Evolutionary conservation across 495 filamentous ascomycete genomes (phyloP), one percentile per base, ranked within the genome.

Genomic region (Glonium stellatum): DNA sequence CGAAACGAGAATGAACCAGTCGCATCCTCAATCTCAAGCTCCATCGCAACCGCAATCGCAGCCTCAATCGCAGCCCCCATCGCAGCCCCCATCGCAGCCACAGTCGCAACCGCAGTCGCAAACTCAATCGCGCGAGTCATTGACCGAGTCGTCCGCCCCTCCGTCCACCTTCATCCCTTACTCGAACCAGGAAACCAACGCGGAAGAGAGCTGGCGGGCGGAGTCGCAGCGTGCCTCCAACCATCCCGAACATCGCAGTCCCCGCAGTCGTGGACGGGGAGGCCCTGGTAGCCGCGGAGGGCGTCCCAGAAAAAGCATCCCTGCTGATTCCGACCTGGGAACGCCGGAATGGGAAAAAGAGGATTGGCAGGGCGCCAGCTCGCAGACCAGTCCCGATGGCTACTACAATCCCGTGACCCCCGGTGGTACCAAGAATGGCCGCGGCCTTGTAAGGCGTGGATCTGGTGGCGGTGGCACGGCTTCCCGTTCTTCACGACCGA

Each of bases 301-400:
- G n/a, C 66, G 70, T 53, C 53, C 55, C 21, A 58, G 69, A 9
- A 69, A 71, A 49, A 61, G 56, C 36, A 10, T 58, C 19, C 57
- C 58, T 1, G 22, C 48, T 15, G 62, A 67, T 5, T 34, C 66
- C 22, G 58, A 70, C 37, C 57, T 70, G 1, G 67, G 65, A 4
- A 68, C 67, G 0, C 61, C 71, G 10, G 71, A 72, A 52, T 72
- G 69, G 70, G 71, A 73, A 57, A 60, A 49, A 23, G 59, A 68
- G 36, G 68, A 69, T 31, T 71, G 68, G 68, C 59, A 60, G 37
- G 64, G 60, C 8, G 56, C 55, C 13, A 60, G 65, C 13, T 61
- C 62, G 15, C 71, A 70, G 25, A 57, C 59, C 50, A 66, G 62
- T 39, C 65, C 70, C 10, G 66, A 69, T 47, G 72, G 68, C 1